A percentile compares a stretch with the other conserved stretches of the same genome.
phyloP scores from a whole-genome alignment of 2,329 filamentous ascomycete species.

The Aspergillus hiratsukae region DNA sequence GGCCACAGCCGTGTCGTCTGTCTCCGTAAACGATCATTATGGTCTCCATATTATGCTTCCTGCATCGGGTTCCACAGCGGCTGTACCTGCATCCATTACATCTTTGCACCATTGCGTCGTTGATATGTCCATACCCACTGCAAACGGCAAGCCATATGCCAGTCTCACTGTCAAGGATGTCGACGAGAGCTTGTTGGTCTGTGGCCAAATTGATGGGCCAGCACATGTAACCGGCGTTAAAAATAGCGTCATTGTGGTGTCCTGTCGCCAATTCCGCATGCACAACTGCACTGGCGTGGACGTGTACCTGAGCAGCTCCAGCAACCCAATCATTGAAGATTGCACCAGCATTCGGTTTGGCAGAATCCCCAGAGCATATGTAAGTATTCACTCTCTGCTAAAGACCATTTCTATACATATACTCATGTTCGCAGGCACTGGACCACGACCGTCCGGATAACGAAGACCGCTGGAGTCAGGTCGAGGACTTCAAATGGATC shows the following conservation, averaged over 20 bases:
- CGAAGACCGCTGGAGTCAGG: slow-evolving; percentile 75
- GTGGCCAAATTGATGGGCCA: slow-evolving; percentile 72
- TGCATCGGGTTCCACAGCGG: slow-evolving; percentile 63
- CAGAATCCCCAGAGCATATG: slow-evolving; percentile 65
- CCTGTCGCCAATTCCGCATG: slow-evolving; percentile 84
- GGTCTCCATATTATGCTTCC: slow-evolving; percentile 75
- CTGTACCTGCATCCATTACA: slow-evolving; percentile 68
- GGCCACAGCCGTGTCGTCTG: slow-evolving; percentile 45
- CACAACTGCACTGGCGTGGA: slow-evolving; percentile 79
- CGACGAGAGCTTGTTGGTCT: slow-evolving; percentile 66
- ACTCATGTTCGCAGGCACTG: slow-evolving; percentile 22
- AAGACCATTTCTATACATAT: neutral
- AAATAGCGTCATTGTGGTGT: slow-evolving; percentile 71
- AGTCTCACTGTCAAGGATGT: slow-evolving; percentile 67
- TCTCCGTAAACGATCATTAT: slow-evolving; percentile 64
- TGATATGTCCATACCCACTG: slow-evolving; percentile 68
- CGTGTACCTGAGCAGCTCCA: slow-evolving; percentile 76
- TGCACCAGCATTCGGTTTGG: slow-evolving; percentile 76
- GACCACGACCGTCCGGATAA: slow-evolving; percentile 28
- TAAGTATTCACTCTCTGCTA: slow-evolving; percentile 42
- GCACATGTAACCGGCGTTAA: slow-evolving; percentile 74
- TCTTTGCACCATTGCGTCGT: slow-evolving; percentile 68
- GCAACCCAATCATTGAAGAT: slow-evolving; percentile 90
- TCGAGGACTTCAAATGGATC: slow-evolving; percentile 98
- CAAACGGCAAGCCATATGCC: slow-evolving; percentile 61